phyloP scores from a whole-genome alignment of 1,284 basidiomycete genomes.

The Erythrobasidium hasegawianum region DNA sequence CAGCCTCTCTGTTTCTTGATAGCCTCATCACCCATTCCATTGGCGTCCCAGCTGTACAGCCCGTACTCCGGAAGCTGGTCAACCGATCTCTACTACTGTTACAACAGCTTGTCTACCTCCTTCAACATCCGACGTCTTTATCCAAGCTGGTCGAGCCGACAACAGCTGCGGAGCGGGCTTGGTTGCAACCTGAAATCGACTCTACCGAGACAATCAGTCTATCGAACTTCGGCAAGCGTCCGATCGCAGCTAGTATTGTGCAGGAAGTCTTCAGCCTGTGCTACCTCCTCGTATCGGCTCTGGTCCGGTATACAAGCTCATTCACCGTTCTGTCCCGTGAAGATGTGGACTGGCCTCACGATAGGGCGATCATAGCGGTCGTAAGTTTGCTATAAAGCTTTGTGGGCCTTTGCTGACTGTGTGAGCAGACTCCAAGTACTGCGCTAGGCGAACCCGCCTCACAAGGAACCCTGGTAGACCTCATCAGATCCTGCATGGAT shows the following conservation, averaged over 20 bases:
- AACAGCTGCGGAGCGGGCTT: constrained; percentile 65
- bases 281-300: constrained; percentile 63
- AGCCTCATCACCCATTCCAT: background rate
- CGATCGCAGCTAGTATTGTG: constrained; percentile 65
- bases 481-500: constrained; percentile 68
- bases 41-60: constrained; percentile 45
- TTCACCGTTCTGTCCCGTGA: constrained; percentile 64
- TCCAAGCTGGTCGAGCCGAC: constrained; percentile 73
- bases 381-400: constrained; percentile 54
- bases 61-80: constrained; percentile 65
- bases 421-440: constrained; percentile 56
- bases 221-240: constrained; percentile 61
- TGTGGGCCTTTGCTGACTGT: background rate
- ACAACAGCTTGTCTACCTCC: constrained; percentile 80
- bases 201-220: constrained; percentile 51
- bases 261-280: constrained; percentile 66
- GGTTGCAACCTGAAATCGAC: constrained; percentile 60
- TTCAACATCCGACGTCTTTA: constrained; percentile 84
- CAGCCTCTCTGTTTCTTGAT: constrained; percentile 60
- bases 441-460: constrained; percentile 71
- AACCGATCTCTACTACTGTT: constrained; percentile 67
- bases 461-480: constrained; percentile 70
- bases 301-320: constrained; percentile 67
- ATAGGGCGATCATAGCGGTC: constrained; percentile 65
- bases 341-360: constrained; percentile 65